phyloP scores from a whole-genome alignment of 2,329 filamentous ascomycete genomes.

The Penicillium sp. region DNA sequence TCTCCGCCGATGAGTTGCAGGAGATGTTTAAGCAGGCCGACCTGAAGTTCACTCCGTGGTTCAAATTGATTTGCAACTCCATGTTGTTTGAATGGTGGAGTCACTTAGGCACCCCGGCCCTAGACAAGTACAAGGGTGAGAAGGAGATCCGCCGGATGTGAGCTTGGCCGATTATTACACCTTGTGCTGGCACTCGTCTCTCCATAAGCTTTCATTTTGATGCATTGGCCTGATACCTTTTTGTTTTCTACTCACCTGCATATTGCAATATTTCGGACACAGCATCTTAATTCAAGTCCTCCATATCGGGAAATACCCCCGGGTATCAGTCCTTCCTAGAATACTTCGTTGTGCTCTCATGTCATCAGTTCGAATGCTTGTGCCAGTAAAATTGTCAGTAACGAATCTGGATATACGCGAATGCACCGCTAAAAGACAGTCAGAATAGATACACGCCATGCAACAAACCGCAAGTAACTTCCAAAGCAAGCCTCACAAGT shows the following conservation, averaged over 20 bases:
- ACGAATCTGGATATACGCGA: not conserved
- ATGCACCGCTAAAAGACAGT: not conserved
- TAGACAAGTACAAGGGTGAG: conserved; percentile 86
- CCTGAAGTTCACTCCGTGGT: conserved; percentile 95
- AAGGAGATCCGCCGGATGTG: conserved; percentile 83
- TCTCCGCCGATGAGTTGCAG: conserved; percentile 78
- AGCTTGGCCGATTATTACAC: conserved; percentile 5
- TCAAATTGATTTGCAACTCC: conserved; percentile 96
- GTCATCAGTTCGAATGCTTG: not conserved
- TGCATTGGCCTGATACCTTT: conserved; percentile 15
- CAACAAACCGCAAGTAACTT: not conserved
- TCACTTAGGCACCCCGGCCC: conserved; percentile 68
- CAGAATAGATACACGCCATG: not conserved
- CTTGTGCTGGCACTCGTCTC: not conserved
- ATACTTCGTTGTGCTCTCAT: not conserved
- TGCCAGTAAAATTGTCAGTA: not conserved
- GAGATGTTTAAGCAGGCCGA: conserved; percentile 76
- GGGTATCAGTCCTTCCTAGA: not conserved
- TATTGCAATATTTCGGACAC: not conserved
- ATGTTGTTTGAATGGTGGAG: conserved; percentile 99
- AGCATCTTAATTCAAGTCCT: not conserved
- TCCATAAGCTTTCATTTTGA: not conserved
- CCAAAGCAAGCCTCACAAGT: not conserved
- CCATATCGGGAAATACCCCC: not conserved
- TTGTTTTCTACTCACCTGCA: not conserved